Conservation (phyloP, 352 stramenopile species). For the Lagenidium giganteum region DNA sequence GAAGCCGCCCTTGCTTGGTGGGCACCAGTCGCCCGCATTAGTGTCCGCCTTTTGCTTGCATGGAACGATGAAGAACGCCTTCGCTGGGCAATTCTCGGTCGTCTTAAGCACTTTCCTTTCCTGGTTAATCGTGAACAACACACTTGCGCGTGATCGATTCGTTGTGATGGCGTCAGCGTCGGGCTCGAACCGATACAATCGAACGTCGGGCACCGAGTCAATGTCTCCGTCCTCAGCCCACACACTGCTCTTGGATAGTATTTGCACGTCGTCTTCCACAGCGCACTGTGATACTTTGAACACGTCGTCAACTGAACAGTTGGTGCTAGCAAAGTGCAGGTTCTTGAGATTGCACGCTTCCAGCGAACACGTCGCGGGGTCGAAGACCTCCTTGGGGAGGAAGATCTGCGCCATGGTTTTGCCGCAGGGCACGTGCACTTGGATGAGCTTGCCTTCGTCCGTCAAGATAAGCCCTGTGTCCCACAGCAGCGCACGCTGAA, state of each 20-base stretch:
- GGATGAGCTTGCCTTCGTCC: constrained; percentile 23
- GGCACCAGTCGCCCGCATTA: constrained; percentile 24
- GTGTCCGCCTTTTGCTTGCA: constrained; percentile 18
- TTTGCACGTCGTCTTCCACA: constrained; percentile 17
- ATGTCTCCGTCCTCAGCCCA: constrained; percentile 38
- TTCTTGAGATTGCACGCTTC: constrained; percentile 23
- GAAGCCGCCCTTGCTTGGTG: constrained; percentile 21
- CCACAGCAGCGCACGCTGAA: constrained; percentile 55
- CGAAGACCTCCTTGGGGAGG: constrained; percentile 30
- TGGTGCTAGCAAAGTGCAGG: constrained; percentile 24
- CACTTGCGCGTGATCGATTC: neutral
- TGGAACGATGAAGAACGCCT: constrained; percentile 38
- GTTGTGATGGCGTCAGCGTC: constrained; percentile 3
- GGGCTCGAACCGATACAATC: constrained; percentile 18
- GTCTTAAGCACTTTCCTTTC: constrained; percentile 8
- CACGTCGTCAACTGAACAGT: constrained; percentile 23
- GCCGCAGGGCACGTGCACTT: constrained; percentile 41
- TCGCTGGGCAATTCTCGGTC: constrained; percentile 20
- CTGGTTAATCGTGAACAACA: constrained; percentile 48
- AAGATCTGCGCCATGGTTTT: constrained; percentile 42
- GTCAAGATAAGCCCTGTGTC: constrained; percentile 41
- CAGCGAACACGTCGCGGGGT: constrained; percentile 7
- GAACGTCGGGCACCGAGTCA: constrained; percentile 22
- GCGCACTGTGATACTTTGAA: constrained; percentile 25
- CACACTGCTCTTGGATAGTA: constrained; percentile 17